These are phyloP conservation scores for Acer saccharum DNA, from an alignment of 345 rosid species.

Conservation along the genomic window DNA sequence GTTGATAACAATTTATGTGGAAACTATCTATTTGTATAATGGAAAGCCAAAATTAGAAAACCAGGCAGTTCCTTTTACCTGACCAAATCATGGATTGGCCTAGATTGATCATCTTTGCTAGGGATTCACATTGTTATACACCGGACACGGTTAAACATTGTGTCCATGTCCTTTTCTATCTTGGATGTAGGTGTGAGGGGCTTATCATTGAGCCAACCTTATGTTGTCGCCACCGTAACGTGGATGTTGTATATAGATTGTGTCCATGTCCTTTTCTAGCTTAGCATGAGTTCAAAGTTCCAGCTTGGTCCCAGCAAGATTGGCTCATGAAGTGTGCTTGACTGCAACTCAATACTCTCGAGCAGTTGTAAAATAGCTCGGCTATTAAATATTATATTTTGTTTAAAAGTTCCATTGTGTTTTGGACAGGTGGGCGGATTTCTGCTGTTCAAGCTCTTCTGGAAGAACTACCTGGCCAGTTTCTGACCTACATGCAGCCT, in stretches of 20 bases:
- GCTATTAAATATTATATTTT: too few relatives aligned
- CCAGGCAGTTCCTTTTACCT: not conserved
- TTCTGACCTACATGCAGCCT: constrained; percentile 61
- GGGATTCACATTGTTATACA: not conserved
- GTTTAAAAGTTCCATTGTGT: not conserved
- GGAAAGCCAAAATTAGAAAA: not conserved
- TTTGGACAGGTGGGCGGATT: constrained; percentile 55
- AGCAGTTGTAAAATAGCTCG: not conserved
- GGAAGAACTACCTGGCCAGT: constrained; percentile 90
- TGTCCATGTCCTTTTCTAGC: too few relatives aligned
- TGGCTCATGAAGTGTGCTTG: not conserved
- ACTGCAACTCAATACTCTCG: not conserved
- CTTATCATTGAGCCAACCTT: too few relatives aligned
- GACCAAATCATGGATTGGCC: not conserved
- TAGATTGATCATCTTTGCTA: not conserved
- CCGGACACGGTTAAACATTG: too few relatives aligned
- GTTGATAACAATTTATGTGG: not conserved
- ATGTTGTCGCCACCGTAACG: too few relatives aligned
- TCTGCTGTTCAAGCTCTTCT: constrained; percentile 77
- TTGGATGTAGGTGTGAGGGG: too few relatives aligned
- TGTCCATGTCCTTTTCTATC: too few relatives aligned
- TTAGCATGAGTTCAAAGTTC: too few relatives aligned
- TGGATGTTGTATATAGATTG: too few relatives aligned
- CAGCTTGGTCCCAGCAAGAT: too few relatives aligned
- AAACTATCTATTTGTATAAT: not conserved